These are phyloP conservation scores for Candida oleophila DNA, from an alignment of 805 yeast genomes.

Conservation along the genomic window DNA sequence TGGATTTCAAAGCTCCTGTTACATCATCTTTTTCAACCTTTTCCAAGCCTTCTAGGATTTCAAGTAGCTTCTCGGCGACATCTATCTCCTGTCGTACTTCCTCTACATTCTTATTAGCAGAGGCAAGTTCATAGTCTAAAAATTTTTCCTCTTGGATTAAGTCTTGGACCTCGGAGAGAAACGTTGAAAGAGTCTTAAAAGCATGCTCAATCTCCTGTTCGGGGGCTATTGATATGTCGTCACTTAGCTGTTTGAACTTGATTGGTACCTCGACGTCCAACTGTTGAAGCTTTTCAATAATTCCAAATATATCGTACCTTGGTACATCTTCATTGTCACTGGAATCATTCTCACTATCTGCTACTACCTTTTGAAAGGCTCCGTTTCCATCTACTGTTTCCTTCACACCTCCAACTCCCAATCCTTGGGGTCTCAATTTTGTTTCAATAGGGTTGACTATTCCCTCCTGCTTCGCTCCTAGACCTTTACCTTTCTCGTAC, in stretches of 20 bases:
- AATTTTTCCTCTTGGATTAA: not conserved
- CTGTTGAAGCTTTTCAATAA: slow-evolving; percentile 36
- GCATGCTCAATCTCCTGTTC: not conserved
- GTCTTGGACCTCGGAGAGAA: not conserved
- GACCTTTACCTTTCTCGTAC: slow-evolving; percentile 75
- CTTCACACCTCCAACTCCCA: slow-evolving; percentile 70
- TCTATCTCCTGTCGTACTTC: not conserved
- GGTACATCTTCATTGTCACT: slow-evolving; percentile 20
- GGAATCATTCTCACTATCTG: slow-evolving; percentile 15
- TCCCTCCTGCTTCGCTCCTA: slow-evolving; percentile 75
- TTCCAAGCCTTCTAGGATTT: not conserved
- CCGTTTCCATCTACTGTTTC: slow-evolving; percentile 28
- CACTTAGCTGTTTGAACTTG: slow-evolving; percentile 33
- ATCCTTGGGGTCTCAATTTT: slow-evolving; percentile 58
- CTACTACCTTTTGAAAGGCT: not conserved
- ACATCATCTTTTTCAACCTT: not conserved
- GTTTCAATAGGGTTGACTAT: slow-evolving; percentile 80
- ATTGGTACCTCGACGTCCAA: slow-evolving; percentile 36
- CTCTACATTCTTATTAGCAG: not conserved
- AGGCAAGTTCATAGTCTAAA: not conserved
- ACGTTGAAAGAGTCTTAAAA: not conserved
- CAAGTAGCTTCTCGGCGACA: not conserved
- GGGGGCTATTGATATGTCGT: slow-evolving; percentile 11
- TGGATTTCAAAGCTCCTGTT: not conserved
- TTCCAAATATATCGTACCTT: slow-evolving; percentile 26